Evolutionary conservation across 139 green algal genomes (phyloP).

Genomic region (Microglena sp.): DNA sequence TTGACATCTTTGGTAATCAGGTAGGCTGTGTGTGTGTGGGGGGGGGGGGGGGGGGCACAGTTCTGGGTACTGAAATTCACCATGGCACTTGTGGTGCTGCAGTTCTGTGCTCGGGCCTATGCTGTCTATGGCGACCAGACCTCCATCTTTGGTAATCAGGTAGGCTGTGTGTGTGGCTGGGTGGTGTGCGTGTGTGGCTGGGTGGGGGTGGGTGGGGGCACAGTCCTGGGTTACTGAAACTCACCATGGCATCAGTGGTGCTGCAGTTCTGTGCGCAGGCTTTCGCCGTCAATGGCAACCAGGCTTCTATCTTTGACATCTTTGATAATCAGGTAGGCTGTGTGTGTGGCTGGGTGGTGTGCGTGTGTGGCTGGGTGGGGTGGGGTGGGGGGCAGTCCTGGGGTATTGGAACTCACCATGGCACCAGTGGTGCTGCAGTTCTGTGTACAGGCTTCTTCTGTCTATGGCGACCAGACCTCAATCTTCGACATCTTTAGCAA

Average conservation of each 20-base stretch:
- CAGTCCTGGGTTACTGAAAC: background rate
- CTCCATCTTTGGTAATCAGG: conserved; percentile 73
- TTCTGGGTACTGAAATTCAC: background rate
- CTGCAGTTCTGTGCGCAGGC: conserved; percentile 6
- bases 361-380: background rate
- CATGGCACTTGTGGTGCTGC: background rate
- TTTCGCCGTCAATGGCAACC: conserved; percentile 75
- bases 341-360: background rate
- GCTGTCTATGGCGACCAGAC: conserved; percentile 75
- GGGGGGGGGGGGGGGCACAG: no score
- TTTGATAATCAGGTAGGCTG: conserved; percentile 61
- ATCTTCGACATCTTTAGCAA: conserved; percentile 82
- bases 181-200: background rate
- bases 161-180: conserved; percentile 6
- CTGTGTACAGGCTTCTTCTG: conserved; percentile 42
- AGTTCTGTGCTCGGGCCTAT: conserved; percentile 38
- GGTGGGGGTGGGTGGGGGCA: background rate
- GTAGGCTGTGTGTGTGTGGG: conserved; percentile 12
- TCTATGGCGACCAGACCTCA: conserved; percentile 73
- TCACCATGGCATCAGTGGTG: background rate
- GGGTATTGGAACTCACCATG: background rate
- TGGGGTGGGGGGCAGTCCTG: background rate
- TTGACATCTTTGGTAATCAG: conserved; percentile 78
- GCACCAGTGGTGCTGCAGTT: background rate
- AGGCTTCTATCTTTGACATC: conserved; percentile 74